Evolutionary conservation across 192 early-diverging fungal species (phyloP).

Genomic region (Chytriomyces sp.): DNA sequence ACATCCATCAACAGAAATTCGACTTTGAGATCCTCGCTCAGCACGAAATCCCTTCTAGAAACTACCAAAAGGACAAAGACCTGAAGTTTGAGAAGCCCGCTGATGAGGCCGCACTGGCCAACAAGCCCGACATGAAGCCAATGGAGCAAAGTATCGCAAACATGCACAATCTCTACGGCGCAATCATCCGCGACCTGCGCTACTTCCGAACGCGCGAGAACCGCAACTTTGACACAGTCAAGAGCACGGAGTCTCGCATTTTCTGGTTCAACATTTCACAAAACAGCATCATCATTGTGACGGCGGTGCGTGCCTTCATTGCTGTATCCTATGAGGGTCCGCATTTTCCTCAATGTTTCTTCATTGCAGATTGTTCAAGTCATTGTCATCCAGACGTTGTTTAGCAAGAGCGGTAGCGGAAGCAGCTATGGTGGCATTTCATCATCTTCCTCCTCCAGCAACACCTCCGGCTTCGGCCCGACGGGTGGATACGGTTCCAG

Average conservation of each 20-base stretch:
- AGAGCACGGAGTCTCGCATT: conserved; percentile 78
- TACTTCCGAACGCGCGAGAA: conserved; percentile 89
- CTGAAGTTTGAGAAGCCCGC: conserved; percentile 17
- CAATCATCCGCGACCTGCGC: conserved; percentile 80
- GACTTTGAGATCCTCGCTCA: conserved; percentile 96
- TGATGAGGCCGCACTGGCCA: conserved; percentile 3
- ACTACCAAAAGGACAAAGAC: conserved; percentile 29
- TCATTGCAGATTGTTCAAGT: conserved; percentile 96
- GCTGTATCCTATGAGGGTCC: no score
- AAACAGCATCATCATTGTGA: conserved; percentile 74
- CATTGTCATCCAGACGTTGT: conserved; percentile 91
- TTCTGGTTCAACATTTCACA: conserved; percentile 92
- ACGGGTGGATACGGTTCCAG: background rate
- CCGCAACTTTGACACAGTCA: conserved; percentile 88
- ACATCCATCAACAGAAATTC: conserved; percentile 53
- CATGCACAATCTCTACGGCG: conserved; percentile 65
- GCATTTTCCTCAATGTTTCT: no score
- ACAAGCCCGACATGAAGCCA: conserved; percentile 57
- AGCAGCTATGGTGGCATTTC: conserved; percentile 31
- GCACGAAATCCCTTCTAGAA: conserved; percentile 62
- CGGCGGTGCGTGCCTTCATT: no score
- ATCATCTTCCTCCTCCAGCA: background rate
- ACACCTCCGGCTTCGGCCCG: background rate
- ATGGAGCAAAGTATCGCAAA: conserved; percentile 49
- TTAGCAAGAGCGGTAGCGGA: conserved; percentile 48